Conservation (phyloP, 176 grass and related monocot species). For the Triticum turgidum region DNA sequence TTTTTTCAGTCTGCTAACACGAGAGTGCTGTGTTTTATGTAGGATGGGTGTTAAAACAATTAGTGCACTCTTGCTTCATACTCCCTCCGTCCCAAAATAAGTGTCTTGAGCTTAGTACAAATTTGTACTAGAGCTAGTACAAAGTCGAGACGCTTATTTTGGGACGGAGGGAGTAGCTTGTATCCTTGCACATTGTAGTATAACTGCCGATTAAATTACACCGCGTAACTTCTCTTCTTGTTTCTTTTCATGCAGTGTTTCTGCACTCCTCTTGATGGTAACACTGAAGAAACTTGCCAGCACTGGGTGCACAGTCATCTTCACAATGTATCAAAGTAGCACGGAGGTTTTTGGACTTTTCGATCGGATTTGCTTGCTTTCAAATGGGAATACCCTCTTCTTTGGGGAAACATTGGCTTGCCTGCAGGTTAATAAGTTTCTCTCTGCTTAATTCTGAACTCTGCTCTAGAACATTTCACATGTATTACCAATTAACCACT, state of each 20-base stretch:
- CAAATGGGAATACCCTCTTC: constrained; percentile 94
- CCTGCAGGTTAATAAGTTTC: constrained; percentile 66
- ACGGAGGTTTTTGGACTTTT: constrained; percentile 98
- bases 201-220: background rate
- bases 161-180: background rate
- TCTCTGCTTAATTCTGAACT: background rate
- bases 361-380: constrained; percentile 94
- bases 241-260: constrained; percentile 63
- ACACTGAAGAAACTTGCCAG: constrained; percentile 97
- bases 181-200: background rate
- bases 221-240: background rate
- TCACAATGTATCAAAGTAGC: constrained; percentile 99
- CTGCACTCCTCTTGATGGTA: constrained; percentile 94
- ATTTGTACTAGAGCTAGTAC: too few relatives aligned
- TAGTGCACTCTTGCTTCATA: background rate
- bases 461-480: background rate
- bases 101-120: too few relatives aligned
- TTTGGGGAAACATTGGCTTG: constrained; percentile 95
- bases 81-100: too few relatives aligned
- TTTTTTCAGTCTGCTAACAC: background rate
- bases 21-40: background rate
- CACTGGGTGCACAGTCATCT: constrained; percentile 94
- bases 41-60: background rate
- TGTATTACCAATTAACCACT: background rate
- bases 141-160: too few relatives aligned